Evolutionary conservation across 2,329 filamentous ascomycete species (phyloP), one percentile per base, ranked within the genome.

Genomic region (Hirsutella rhossiliensis): DNA sequence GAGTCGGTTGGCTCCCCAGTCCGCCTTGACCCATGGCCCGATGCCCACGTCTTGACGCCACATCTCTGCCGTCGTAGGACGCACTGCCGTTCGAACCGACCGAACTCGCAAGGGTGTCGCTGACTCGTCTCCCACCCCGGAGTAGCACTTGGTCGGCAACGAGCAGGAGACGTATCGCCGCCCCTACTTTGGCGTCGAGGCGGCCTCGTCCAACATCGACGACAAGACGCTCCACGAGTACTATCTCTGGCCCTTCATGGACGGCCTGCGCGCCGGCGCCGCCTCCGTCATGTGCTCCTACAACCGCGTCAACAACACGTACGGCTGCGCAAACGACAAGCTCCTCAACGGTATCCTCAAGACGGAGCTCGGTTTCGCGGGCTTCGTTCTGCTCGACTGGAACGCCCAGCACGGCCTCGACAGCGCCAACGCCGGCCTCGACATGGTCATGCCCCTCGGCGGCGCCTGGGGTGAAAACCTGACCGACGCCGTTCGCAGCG

Each of bases 401-500:
- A 69, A 74, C 43, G 82, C 77, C 0, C 78, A 82, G 52, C 78
- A 84, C 50, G 67, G 69, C 11, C 63, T 80, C 0, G 64, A 70
- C 28, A 73, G 75, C 40, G 74, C 64, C 1, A 71, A 74, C 29
- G 68, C 72, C 5, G 78, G 78, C 0, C 59, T 81, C 2, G 87
- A 94, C 54, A 82, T 90, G 75, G 75, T 78, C 4, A 82, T 82
- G 78, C 78, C 78, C 0, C 63, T 64, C 4, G 57, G 58, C 0
- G 71, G 69, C 0, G 69, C 78, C 2, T 75, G 69, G 62, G 86
- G 84, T 0, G 53, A 62, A 8, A 89, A 88, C 56, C 62, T 94
- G 45, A 83, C 82, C 0, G 67, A 84, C 45, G 84, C 84, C 0
- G 78, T 94, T n/a, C 65, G 76, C 28, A 92, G 92, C 53, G 84